Evolutionary conservation across 768 basidiomycete species (phyloP).

Genomic region (Fomitopsis pulvina): DNA sequence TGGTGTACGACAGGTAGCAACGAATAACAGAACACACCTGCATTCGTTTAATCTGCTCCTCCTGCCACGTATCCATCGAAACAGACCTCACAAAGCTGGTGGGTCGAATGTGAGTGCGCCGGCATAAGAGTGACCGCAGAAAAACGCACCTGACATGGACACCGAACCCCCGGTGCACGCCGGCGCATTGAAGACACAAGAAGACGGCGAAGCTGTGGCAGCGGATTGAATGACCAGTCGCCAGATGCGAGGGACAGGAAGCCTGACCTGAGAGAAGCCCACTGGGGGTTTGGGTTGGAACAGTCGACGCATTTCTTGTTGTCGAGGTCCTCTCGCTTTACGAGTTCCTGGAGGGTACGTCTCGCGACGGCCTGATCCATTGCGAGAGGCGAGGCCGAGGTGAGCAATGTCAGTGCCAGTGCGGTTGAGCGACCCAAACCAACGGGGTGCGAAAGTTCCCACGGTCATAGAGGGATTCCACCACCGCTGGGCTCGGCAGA

Average conservation of each 20-base stretch:
- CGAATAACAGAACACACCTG: constrained; percentile 46
- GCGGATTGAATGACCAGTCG: constrained; percentile 4
- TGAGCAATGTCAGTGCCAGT: background rate
- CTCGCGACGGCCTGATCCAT: constrained; percentile 61
- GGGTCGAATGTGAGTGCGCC: background rate
- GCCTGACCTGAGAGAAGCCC: constrained; percentile 76
- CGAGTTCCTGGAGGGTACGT: constrained; percentile 68
- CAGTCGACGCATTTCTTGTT: constrained; percentile 85
- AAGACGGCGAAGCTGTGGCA: constrained; percentile 70
- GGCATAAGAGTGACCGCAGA: background rate
- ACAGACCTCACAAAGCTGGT: constrained; percentile 83
- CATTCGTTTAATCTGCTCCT: constrained; percentile 86
- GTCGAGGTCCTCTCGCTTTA: constrained; percentile 59
- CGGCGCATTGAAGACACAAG: constrained; percentile 86
- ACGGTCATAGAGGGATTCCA: background rate
- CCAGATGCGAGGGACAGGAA: constrained; percentile 3
- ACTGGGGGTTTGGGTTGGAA: constrained; percentile 86
- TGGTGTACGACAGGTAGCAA: too few species aligned
- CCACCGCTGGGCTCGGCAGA: background rate
- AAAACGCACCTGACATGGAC: constrained; percentile 74
- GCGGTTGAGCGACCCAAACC: background rate
- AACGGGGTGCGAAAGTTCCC: background rate
- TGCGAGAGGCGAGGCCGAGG: background rate
- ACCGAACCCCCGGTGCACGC: constrained; percentile 83
- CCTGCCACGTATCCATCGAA: constrained; percentile 96